Evolutionary conservation across 116 monocot genomes (phyloP), one percentile per base, ranked within the genome.

Genomic region (Papilionanthe hybrid): DNA sequence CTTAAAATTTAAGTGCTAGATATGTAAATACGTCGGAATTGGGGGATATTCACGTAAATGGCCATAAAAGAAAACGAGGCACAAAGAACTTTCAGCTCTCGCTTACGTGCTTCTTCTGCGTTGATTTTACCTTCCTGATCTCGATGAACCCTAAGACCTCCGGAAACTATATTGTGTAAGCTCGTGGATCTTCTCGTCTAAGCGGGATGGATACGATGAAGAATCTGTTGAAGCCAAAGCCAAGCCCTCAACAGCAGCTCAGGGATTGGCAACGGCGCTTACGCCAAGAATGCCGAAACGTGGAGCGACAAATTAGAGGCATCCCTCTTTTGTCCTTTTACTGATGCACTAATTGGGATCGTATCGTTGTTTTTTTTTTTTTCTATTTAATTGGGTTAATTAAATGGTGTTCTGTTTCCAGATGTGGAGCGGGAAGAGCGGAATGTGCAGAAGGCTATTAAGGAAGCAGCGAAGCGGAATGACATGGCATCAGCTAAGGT

Each of bases 261-360:
- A 78, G 99, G 43, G 95, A 95, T 18, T 99, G 95, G 99, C 99
- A 99, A 83, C 87, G 99, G 55, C 90, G 92, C 23, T 95, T 99
- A 77, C 95, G 99, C 72, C 92, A 93, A 66, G 95, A 99, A 79
- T 80, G 85, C 86, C 95, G 95, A 81, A 84, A 86, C 84, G 77
- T 95, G 84, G 99, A 99, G 69, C 99, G 99, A 81, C 99, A 99
- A 83, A 99, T 99, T 78, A 89, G 99, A 92, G 99, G 95, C 72
- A 56, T 53, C 1, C 13, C 19, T 65, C 20, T 65, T 48, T 23
- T 42, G n/a, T n/a, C 1, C 3, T 7, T 20, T 42, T 45, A 19
- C 57, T 15, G 5, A 68, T 8, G 29, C 18, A 8, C 12, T 18
- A 30, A 17, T 49, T 72, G 27, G 67, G 43, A 37, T 47, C 15